Evolutionary conservation across 352 stramenopile genomes (phyloP), one percentile per base, ranked within the genome.

Genomic region (Globisporangium yorkense): DNA sequence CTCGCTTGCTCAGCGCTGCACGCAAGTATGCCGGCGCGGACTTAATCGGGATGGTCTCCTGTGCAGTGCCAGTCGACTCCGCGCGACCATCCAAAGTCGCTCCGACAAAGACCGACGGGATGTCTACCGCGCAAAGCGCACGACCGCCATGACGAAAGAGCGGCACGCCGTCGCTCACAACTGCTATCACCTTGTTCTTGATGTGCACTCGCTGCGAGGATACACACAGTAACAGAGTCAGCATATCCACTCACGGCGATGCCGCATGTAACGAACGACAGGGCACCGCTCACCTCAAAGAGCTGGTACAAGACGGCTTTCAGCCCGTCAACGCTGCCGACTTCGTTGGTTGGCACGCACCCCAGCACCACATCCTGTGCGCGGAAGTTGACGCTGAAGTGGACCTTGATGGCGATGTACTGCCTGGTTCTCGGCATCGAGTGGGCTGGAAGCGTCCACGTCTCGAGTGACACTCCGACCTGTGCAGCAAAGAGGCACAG

Each of bases 341-440:
- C 50, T 16, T 79, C 70, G 29, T 83, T 74, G 4, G 84, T 61
- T 3, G 74, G 58, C 18, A 73, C 74, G 57, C 70, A 85, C 3
- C 75, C 81, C 3, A 92, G 65, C 8, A 75, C 80, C 53, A 88
- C 71, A 31, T 85, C 69, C 59, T 89, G 87, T 0, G 71, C 55
- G 37, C 77, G 76, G 43, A 89, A 92, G 63, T 85, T 88, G 50
- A 89, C 68, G 49, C 80, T 91, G 44, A 89, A 92, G 57, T 92
- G 80, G 16, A 85, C 70, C 51, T 83, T 88, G 21, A 92, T 57
- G 6, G 75, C 78, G 31, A 92, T 62, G 56, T 86, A 87, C 60
- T 85, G 76, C 33, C 67, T 72, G 21, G 67, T 51, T 12, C 68
- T 66, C n/a, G 62, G 58, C 37, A 72, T 54, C 33, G 62, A 61